Evolutionary conservation across 2,329 filamentous ascomycete genomes (phyloP).

Genomic region (Cladophialophora exuberans): DNA sequence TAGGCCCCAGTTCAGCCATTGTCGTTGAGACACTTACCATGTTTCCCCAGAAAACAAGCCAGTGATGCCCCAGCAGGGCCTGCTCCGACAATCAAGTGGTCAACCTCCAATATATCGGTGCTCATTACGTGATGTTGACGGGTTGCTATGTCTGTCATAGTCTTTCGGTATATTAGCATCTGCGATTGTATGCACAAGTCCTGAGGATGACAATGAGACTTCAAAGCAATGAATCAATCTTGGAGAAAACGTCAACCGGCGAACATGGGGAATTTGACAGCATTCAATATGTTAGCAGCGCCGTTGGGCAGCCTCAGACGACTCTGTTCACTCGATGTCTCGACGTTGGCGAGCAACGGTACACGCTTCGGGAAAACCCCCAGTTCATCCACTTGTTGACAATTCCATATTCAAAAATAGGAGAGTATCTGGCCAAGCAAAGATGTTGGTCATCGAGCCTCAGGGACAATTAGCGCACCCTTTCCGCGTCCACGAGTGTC

Average conservation of each 20-base stretch:
- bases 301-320: neutral
- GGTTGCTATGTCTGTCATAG: constrained; percentile 1
- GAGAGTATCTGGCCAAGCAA: neutral
- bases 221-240: neutral
- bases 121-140: constrained; percentile 2
- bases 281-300: constrained; percentile 1
- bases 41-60: neutral
- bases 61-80: neutral
- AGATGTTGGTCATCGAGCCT: constrained; percentile 3
- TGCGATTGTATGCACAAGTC: neutral
- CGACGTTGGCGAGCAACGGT: neutral
- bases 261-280: neutral
- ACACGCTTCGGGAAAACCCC: neutral
- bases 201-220: neutral
- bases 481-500: neutral
- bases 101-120: constrained; percentile 4
- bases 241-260: neutral
- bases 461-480: neutral
- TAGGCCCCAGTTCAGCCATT: neutral
- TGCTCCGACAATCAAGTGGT: constrained; percentile 2
- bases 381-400: neutral
- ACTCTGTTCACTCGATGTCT: constrained; percentile 1
- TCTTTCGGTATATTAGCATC: neutral
- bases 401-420: neutral
- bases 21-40: constrained; percentile 5